Evolutionary conservation across 192 early-diverging fungal genomes (phyloP), one percentile per base, ranked within the genome.

Genomic region (Coemansia sp.): DNA sequence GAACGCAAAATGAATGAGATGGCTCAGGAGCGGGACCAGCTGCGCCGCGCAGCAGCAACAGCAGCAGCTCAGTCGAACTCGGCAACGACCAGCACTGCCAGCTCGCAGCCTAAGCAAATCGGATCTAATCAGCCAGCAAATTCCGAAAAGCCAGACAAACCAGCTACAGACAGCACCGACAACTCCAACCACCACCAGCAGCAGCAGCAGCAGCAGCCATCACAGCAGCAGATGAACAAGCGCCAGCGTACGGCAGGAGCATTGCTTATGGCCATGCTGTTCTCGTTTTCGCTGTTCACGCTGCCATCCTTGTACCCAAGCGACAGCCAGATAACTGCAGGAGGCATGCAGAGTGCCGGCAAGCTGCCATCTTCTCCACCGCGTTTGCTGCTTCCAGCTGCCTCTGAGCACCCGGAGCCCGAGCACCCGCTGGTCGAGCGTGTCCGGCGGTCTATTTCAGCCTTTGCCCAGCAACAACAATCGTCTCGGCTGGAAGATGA

Each of bases 241-340:
- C 47, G 47, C 20, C 71, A 64, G 40, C 62, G 56, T 11, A 42
- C 63, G 10, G 66, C 64, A 1, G 62, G 72, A 2, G 62, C 66
- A 5, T 30, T 76, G 14, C 51, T 76, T 14, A 79, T 90, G 91
- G 86, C 87, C 9, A 76, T 91, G 41, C 62, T 93, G 23, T 90
- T 93, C 56, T 93, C 92, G 37, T 89, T 93, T 66, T 87, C 88
- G 31, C 43, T 92, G 58, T 84, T 94, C 38, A 84, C 87, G 41
- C 62, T 93, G 50, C 90, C 90, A 0, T 80, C 80, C 8, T 50
- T 82, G 30, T 76, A 71, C 17, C 51, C 60, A 5, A 37, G 53
- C 17, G 45, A 70, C 16, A 70, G 41, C 48, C 58, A 56, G 60
- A 41, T 80, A 32, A 43, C 65, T 16, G 48, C 61, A 40, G 60